A percentile compares a stretch with the other conserved stretches of the same genome.
Evolutionary conservation across 2,329 filamentous ascomycete genomes (phyloP).

Genomic region (Arthrobotrys conoides): DNA sequence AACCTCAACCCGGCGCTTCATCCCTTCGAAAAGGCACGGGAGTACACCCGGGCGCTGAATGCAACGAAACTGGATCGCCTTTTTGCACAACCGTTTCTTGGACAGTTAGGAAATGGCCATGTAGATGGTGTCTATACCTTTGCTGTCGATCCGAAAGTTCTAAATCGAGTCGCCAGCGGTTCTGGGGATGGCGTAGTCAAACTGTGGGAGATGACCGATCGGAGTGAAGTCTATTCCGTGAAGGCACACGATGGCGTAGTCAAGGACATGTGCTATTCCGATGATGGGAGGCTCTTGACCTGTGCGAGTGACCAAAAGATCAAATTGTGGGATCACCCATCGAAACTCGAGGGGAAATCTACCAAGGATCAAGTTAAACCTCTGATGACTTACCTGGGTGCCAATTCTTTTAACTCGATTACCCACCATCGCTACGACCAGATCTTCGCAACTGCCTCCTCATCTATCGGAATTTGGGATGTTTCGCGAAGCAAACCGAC

Average conservation of each 20-base stretch:
- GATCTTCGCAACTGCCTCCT: slow-evolving; percentile 82
- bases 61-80: slow-evolving; percentile 94
- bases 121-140: slow-evolving; percentile 90
- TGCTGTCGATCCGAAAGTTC: slow-evolving; percentile 81
- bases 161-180: slow-evolving; percentile 83
- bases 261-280: slow-evolving; percentile 87
- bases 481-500: slow-evolving; percentile 88
- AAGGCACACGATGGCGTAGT: slow-evolving; percentile 94
- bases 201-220: slow-evolving; percentile 84
- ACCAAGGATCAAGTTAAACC: slow-evolving; percentile 70
- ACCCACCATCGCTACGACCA: slow-evolving; percentile 85
- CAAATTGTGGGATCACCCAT: slow-evolving; percentile 83
- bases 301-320: slow-evolving; percentile 88
- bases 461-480: slow-evolving; percentile 89
- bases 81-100: slow-evolving; percentile 87
- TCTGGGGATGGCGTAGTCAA: slow-evolving; percentile 95
- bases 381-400: slow-evolving; percentile 85
- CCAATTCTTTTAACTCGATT: slow-evolving; percentile 84
- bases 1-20: slow-evolving; percentile 88
- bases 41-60: slow-evolving; percentile 83
- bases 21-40: slow-evolving; percentile 89
- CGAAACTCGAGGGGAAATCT: slow-evolving; percentile 39
- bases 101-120: slow-evolving; percentile 88
- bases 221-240: slow-evolving; percentile 81
- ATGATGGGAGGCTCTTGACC: slow-evolving; percentile 85